Base-by-base conservation (phyloP, 257 asterid genomes). In the Haberlea rhodopensis region DNA sequence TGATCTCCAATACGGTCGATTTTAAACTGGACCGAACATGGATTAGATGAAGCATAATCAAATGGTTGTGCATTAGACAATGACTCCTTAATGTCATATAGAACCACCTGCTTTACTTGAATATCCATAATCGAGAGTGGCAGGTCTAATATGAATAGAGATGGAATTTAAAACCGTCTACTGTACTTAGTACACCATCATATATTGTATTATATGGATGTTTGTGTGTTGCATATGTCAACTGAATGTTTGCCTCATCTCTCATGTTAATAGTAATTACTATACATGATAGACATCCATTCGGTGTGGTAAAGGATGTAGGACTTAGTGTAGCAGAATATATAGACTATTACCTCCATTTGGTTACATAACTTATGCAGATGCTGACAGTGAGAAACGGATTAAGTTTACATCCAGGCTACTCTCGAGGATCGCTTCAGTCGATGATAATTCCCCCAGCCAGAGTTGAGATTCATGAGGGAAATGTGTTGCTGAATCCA, bases 301-400 rank as follows among this genome's bases (percentile, higher is more conserved):
- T n/a, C n/a, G n/a, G n/a, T n/a, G n/a, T n/a, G n/a, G n/a, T n/a
- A 8, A 13, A 32, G 40, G 7, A 7, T 32, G 40, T 32, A 7
- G 40, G 13, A 32, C 40, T 32, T 32, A 7, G 40, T 8, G 40
- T 32, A 32, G 40, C 13, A 32, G 40, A 1, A 32, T 32, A 32
- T 8, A 32, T 32, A 13, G 13, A 32, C 40, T 13, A 7, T 32
- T 0, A 32, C 9, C 13, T 32, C 40, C 13, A 43, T 43, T 43
- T 43, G 19, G 19, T 43, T 8, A 21, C 63, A 28, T 60, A 60
- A 23, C 65, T 26, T 59, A 68, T 73, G 74, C 90, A 91, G 98
- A 87, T 87, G 95, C 73, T 92, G 78, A 87, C 98, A 6, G 70
- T 89, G 85, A 85, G 97, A 80, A 92, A 89, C 10, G 98, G 96